Evolutionary conservation across 805 yeast genomes (phyloP), one percentile per base, ranked within the genome.

Genomic region (Zygotorulaspora danielsina): DNA sequence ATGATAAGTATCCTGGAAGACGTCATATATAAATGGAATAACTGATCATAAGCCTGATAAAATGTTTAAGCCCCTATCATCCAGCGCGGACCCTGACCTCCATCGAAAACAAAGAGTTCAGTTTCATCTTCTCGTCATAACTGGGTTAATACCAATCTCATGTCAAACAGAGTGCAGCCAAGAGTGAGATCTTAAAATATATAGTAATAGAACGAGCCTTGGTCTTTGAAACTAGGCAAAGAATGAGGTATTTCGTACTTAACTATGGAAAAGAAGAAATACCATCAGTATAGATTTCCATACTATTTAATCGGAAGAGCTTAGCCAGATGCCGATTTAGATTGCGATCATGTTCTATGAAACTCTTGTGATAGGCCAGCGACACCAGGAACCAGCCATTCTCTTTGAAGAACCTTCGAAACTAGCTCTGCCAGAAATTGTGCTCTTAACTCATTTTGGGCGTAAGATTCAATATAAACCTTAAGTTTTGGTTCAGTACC

Each of bases 401-500:
- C 72, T 1, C 46, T 43, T 35, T 56, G 68, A 30, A 89, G 61
- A 1, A 69, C 53, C 7, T 66, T 57, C 97, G 97, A 90, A 6
- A 86, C 82, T 15, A 66, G 60, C 12, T 62, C 63, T 0, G 95
- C 90, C 6, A 81, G 54, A 0, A 30, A 43, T 0, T 50, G 44
- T 0, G 96, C 84, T 3, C 61, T 55, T 0, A 43, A 54, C 31
- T 73, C 84, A 6, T 66, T 59, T 0, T 46, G 35, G 0, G 86
- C 72, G 29, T 63, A 62, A 0, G 94, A 93, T 57, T 90, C 98
- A 22, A 90, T 80, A 63, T 90, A 90, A 1, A 90, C 84, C 61
- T 90, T 90, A 47, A 90, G 68, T 59, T 90, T 90, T 2, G 97
- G 97, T 60, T 90, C 98, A 0, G 98, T 90, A 8, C 98, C 98